A percentile compares a stretch with the other conserved stretches of the same genome.
Evolutionary conservation across 129 eudicot species (phyloP).

Genomic region (Saussurea involucrata): DNA sequence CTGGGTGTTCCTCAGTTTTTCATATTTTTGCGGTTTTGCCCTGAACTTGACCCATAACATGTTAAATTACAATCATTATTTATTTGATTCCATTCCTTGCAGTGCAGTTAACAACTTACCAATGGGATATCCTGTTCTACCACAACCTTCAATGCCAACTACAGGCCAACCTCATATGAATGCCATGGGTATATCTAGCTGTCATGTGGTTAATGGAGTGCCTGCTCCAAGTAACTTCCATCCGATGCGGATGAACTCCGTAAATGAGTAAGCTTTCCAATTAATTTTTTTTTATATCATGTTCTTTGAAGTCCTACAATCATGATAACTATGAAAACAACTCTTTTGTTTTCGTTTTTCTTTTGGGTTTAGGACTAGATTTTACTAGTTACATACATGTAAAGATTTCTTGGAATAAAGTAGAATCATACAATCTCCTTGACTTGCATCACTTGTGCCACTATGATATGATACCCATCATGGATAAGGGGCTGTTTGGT

Average conservation of each 20-base stretch:
- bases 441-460: background rate
- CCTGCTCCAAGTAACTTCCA: constrained; percentile 69
- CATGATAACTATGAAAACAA: background rate
- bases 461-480: background rate
- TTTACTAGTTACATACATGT: background rate
- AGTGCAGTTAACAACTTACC: constrained; percentile 82
- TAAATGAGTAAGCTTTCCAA: constrained; percentile 50
- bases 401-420: constrained; percentile 8
- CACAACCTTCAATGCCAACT: constrained; percentile 53
- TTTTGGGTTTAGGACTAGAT: background rate
- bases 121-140: constrained; percentile 79
- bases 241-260: constrained; percentile 72
- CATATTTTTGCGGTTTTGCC: too few species aligned
- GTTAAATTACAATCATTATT: constrained; percentile 13
- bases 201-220: constrained; percentile 79
- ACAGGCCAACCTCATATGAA: constrained; percentile 76
- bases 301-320: background rate
- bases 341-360: background rate
- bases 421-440: background rate
- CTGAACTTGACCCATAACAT: background rate
- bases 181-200: constrained; percentile 63
- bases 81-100: constrained; percentile 34
- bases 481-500: background rate
- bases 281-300: background rate
- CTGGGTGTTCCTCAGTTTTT: too few species aligned